These are phyloP conservation scores for Flagelloscypha sp. DNA, from an alignment of 768 basidiomycete genomes.

Conservation along the genomic window DNA sequence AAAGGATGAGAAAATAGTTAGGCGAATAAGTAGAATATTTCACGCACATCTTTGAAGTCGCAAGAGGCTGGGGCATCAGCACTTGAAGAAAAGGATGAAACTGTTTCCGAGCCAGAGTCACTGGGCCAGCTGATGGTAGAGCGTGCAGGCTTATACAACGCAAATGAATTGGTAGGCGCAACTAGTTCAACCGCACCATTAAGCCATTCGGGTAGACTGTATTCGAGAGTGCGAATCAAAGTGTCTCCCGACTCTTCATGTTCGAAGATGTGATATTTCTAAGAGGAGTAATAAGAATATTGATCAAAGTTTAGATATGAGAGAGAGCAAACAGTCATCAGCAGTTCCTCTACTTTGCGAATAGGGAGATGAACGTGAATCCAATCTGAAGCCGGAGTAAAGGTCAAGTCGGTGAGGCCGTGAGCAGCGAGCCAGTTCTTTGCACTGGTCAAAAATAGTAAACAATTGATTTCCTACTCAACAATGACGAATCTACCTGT, in stretches of 20 bases:
- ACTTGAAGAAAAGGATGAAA: too few species aligned
- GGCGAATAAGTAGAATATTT: too few species aligned
- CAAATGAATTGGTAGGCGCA: conserved; percentile 67
- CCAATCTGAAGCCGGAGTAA: conserved; percentile 67
- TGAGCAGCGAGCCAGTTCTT: conserved; percentile 54
- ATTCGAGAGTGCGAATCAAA: conserved; percentile 58
- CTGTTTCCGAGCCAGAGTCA: conserved; percentile 9
- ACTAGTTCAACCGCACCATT: conserved; percentile 57
- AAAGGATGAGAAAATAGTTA: too few species aligned
- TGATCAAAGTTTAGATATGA: background rate
- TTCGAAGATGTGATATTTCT: conserved; percentile 60
- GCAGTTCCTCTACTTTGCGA: conserved; percentile 54
- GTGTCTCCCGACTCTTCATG: conserved; percentile 44
- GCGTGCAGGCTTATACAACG: conserved; percentile 33
- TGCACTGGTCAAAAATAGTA: too few species aligned
- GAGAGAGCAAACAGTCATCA: conserved; percentile 42
- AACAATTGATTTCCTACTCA: too few species aligned
- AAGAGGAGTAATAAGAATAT: conserved; percentile 2
- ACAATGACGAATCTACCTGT: too few species aligned
- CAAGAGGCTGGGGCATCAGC: too few species aligned
- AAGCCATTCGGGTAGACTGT: conserved; percentile 54
- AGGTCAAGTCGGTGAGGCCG: conserved; percentile 41
- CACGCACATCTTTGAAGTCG: too few species aligned
- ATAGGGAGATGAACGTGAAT: conserved; percentile 52
- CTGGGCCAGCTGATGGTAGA: conserved; percentile 29